Conservation (phyloP, 345 rosid species). For the Salix brachista region DNA sequence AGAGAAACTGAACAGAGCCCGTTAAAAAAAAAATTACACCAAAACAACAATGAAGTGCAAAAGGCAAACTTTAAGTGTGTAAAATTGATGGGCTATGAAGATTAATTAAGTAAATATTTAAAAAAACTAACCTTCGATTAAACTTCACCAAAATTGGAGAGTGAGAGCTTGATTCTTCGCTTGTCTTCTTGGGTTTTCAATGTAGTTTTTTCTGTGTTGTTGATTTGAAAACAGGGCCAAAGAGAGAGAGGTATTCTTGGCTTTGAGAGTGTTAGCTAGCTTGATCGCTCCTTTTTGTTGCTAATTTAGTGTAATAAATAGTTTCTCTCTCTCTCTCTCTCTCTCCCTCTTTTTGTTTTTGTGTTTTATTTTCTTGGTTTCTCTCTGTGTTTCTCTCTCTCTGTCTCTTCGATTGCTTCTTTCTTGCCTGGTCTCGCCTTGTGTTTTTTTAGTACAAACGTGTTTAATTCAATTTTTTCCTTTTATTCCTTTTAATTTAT, state of each 20-base stretch:
- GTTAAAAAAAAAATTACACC: slow-evolving; percentile 2
- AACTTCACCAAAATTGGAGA: not conserved
- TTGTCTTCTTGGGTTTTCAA: not conserved
- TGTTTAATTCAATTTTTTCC: slow-evolving; percentile 11
- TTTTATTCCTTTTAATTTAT: not conserved
- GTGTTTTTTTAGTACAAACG: slow-evolving; percentile 20
- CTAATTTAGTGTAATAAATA: not conserved
- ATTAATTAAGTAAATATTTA: not conserved
- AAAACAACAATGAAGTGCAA: slow-evolving; percentile 36
- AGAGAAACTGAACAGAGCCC: slow-evolving; percentile 38
- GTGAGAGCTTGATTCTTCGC: not conserved
- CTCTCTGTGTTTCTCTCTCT: slow-evolving; percentile 12
- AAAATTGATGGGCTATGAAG: not conserved
- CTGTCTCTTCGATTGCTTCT: slow-evolving; percentile 16
- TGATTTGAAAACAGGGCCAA: not conserved
- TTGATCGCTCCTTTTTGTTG: not conserved
- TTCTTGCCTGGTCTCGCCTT: slow-evolving; percentile 17
- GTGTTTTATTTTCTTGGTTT: slow-evolving; percentile 13
- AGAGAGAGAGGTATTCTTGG: not conserved
- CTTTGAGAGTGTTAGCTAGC: not conserved
- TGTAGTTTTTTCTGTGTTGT: not conserved
- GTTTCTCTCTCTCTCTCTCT: not conserved
- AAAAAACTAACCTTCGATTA: not conserved
- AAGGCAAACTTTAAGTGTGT: slow-evolving; percentile 22
- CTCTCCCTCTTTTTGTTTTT: not conserved